Evolutionary conservation across 345 rosid genomes (phyloP), one percentile per base, ranked within the genome.

Genomic region (Gossypium bickii): DNA sequence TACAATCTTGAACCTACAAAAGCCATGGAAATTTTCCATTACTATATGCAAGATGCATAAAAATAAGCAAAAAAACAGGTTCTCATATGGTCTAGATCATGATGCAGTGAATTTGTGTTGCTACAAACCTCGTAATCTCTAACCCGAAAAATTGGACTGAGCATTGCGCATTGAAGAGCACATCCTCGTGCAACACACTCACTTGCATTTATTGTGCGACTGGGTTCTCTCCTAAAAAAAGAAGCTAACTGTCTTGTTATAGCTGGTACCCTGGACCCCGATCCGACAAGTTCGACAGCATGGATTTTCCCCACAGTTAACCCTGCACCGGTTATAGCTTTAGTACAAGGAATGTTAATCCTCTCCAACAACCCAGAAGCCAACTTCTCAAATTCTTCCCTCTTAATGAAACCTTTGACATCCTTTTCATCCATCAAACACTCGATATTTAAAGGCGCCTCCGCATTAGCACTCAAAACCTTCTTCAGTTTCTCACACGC

Each of bases 1-100:
- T 80, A 49, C 87, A 86, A 91, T 91, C 97, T 82, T 91, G 90
- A 87, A 91, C 93, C 97, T 89, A 85, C 72, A 79, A 43, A 65
- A n/a, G 3, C 41, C 13, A 18, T 0, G 22, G 49, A 64, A 63
- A 64, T 10, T 43, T 65, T 22, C 69, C 16, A 3, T 65, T 43
- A 65, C 25, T 4, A 9, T 34, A 16, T 2, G 2, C 11, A 9
- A 34, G 2, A 16, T 17, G 47, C 27, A 65, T n/a, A 41, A 41
- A 34, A 41, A 10, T 64, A 65, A n/a, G 27, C 22, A 43, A 65
- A 65, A 34, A 41, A 17, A 9, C 4, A 64, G 67, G 17, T 64
- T 8, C 49, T 38, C 15, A 9, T 17, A 17, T 63, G 68, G 48
- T n/a, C 18, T 4, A 3, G 48, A 63, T 17, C 48, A 38, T 41